These are phyloP conservation scores for Vaccinium myrtillus DNA, from an alignment of 148 eudicot genomes.

Conservation along the genomic window DNA sequence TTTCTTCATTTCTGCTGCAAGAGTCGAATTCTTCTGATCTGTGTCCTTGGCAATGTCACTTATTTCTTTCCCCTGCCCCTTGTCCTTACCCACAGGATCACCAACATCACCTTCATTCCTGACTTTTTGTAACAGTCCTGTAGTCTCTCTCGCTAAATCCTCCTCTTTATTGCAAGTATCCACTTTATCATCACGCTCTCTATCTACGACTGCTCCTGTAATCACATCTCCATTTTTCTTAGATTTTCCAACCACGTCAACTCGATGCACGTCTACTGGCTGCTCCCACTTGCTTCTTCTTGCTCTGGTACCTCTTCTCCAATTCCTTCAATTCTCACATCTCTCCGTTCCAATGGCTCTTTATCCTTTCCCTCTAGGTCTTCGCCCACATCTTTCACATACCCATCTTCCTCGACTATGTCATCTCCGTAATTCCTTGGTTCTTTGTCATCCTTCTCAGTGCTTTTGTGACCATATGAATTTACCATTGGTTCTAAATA, in stretches of 20 bases:
- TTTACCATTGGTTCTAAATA: not conserved
- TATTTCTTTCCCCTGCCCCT: not conserved
- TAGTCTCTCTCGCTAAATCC: constrained; percentile 29
- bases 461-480: not conserved
- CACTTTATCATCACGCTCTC: not conserved
- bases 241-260: constrained; percentile 20
- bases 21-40: not conserved
- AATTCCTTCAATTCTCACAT: constrained; percentile 24
- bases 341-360: constrained; percentile 28
- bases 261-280: constrained; percentile 17
- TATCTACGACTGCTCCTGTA: constrained; percentile 13
- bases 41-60: not conserved
- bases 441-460: constrained; percentile 8
- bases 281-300: constrained; percentile 20
- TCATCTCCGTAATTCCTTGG: constrained; percentile 8
- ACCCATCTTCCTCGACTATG: constrained; percentile 30
- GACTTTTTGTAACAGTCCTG: constrained; percentile 27
- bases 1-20: constrained; percentile 6
- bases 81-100: constrained; percentile 4
- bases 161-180: not conserved
- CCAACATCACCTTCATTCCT: constrained; percentile 30
- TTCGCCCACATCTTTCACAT: constrained; percentile 38
- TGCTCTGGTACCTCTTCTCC: constrained; percentile 18
- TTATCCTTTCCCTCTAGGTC: constrained; percentile 25
- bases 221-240: constrained; percentile 24